Evolutionary conservation across 139 green algal genomes (phyloP).

Genomic region (Tetradesmus lagerheimii): DNA sequence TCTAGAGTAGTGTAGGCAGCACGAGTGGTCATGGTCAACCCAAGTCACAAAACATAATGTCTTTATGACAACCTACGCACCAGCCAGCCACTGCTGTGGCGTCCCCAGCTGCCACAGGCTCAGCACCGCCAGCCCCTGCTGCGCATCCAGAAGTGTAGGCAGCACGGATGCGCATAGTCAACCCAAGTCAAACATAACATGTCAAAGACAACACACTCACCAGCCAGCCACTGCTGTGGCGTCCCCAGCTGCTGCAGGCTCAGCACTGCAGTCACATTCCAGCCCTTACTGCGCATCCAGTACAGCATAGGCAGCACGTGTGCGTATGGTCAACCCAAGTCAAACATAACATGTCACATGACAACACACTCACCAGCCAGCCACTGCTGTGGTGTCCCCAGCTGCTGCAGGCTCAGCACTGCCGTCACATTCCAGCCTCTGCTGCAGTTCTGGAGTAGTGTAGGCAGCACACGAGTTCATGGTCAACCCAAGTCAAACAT

Average conservation of each 20-base stretch:
- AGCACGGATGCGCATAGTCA: not conserved
- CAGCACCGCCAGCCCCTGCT: no score
- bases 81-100: not conserved
- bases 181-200: not conserved
- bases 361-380: not conserved
- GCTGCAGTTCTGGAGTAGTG: not conserved
- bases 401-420: not conserved
- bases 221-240: not conserved
- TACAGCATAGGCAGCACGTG: no score
- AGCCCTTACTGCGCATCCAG: no score
- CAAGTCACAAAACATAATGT: not conserved
- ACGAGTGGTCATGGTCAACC: not conserved
- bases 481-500: not conserved
- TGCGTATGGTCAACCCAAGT: not conserved
- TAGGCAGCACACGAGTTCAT: constrained; percentile 23
- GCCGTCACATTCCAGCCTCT: not conserved
- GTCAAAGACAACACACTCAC: not conserved
- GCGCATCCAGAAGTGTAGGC: no score
- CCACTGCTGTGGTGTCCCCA: not conserved
- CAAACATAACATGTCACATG: not conserved
- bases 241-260: not conserved
- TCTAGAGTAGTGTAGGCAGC: no score
- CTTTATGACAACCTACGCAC: not conserved
- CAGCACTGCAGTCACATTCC: no score
- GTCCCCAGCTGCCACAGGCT: not conserved